Evolutionary conservation across 352 stramenopile genomes (phyloP), one percentile per base, ranked within the genome.

Genomic region (Peronospora belbahrii): DNA sequence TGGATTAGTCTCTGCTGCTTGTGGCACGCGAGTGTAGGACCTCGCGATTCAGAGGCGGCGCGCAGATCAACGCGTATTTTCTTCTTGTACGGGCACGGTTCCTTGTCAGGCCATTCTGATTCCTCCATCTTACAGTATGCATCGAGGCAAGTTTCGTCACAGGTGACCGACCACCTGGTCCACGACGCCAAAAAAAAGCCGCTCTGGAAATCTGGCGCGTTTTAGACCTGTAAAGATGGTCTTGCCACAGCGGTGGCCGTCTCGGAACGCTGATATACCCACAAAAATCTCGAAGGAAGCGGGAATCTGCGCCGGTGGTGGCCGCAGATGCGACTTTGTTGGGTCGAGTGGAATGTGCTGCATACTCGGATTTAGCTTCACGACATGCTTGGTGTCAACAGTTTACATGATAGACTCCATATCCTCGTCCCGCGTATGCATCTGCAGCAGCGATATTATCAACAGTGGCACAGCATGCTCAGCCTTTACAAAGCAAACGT

Each of bases 141-240:
- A 17, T 73, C 67, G 13, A 88, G 62, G 56, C 80, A 92, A 27
- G 59, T 73, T 14, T 51, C 45, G 33, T 92, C 80, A 25, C 72
- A 84, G 42, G n/a, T n/a, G n/a, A n/a, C n/a, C n/a, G n/a, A n/a
- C n/a, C n/a, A 91, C 65, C 22, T 91, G 80, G 50, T 91, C 80
- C 22, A 92, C 50, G 20, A 92, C 65, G 27, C 80, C 80, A 61
- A 92, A 89, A 40, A 71, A 78, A 0, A 92, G 31, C 5, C 75
- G 70, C 6, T 85, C 71, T 0, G 77, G 77, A 41, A 87, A 46
- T 20, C 41, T 67, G 0, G 77, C 73, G 24, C 77, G 65, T 42
- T 71, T 82, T 6, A 88, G 58, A 6, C 68, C 80, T 17, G 80
- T 88, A 46, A 85, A 74, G 7, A 91, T 65, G 2, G 77, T 91